These are phyloP conservation scores for Backusella macrospora DNA, from an alignment of 192 early-diverging fungal species.

Conservation along the genomic window DNA sequence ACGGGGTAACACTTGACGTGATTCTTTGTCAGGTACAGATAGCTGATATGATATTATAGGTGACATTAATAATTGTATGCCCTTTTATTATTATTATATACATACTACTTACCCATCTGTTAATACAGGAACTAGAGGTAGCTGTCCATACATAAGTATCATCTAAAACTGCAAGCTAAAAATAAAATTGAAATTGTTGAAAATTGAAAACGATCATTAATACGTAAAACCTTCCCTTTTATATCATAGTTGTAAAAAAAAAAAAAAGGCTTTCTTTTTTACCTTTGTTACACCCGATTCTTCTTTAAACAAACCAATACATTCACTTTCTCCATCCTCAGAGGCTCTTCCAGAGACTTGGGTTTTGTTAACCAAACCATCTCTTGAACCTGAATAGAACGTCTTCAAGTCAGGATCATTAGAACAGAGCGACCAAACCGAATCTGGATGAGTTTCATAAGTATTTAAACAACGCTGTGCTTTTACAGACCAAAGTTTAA, in stretches of 20 bases:
- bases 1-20: slow-evolving; percentile 35
- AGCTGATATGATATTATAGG: slow-evolving; percentile 36
- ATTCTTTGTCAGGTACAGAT: slow-evolving; percentile 64
- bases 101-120: slow-evolving; percentile 71
- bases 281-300: slow-evolving; percentile 80
- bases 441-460: slow-evolving; percentile 84
- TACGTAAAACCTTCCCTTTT: no score
- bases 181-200: background rate
- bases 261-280: background rate
- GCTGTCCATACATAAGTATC: slow-evolving; percentile 93
- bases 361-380: slow-evolving; percentile 90
- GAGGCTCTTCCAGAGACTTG: slow-evolving; percentile 53
- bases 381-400: slow-evolving; percentile 92
- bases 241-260: slow-evolving; percentile 8
- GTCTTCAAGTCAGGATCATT: slow-evolving; percentile 83
- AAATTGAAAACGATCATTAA: background rate
- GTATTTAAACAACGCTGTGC: slow-evolving; percentile 88
- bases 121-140: slow-evolving; percentile 78
- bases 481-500: slow-evolving; percentile 95
- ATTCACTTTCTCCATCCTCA: slow-evolving; percentile 64
- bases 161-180: slow-evolving; percentile 78
- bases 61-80: background rate
- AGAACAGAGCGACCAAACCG: slow-evolving; percentile 90
- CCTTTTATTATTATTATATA: background rate
- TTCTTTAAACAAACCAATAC: slow-evolving; percentile 90